Conservation (phyloP, 768 basidiomycete genomes). For the Leccinum ochraceum region DNA sequence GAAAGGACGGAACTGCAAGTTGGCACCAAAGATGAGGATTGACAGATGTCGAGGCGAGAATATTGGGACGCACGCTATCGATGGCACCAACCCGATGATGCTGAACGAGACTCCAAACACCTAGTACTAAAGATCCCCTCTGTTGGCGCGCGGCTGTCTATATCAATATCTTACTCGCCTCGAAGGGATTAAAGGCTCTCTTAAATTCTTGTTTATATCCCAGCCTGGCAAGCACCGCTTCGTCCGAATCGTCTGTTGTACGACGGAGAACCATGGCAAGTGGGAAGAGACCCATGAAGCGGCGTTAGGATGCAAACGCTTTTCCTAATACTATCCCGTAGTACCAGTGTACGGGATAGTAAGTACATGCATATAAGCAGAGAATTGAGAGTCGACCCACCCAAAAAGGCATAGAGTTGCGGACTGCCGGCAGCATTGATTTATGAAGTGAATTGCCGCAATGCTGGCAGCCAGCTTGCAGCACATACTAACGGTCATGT, state of each 20-base stretch:
- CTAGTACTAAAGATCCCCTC: conserved; percentile 34
- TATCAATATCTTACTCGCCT: conserved; percentile 13
- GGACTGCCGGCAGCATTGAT: neutral
- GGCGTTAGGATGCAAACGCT: neutral
- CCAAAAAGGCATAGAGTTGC: neutral
- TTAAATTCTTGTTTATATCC: conserved; percentile 39
- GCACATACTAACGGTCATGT: neutral
- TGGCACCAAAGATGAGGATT: neutral
- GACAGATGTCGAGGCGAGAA: neutral
- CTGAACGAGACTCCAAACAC: conserved; percentile 71
- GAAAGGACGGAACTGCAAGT: conserved; percentile 41
- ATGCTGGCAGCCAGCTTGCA: neutral
- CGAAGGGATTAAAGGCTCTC: conserved; percentile 32
- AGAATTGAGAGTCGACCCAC: neutral
- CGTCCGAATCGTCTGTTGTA: conserved; percentile 21
- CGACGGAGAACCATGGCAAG: conserved; percentile 1
- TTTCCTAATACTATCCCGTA: too few relatives aligned
- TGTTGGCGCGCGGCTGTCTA: neutral
- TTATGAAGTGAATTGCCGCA: neutral
- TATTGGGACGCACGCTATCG: conserved; percentile 49
- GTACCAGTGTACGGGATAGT: too few relatives aligned
- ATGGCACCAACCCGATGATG: conserved; percentile 64
- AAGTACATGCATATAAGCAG: too few relatives aligned
- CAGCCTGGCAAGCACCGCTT: conserved; percentile 29
- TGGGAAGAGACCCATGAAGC: neutral